Evolutionary conservation across 192 early-diverging fungal genomes (phyloP).

Genomic region (Lobosporangium transversale): DNA sequence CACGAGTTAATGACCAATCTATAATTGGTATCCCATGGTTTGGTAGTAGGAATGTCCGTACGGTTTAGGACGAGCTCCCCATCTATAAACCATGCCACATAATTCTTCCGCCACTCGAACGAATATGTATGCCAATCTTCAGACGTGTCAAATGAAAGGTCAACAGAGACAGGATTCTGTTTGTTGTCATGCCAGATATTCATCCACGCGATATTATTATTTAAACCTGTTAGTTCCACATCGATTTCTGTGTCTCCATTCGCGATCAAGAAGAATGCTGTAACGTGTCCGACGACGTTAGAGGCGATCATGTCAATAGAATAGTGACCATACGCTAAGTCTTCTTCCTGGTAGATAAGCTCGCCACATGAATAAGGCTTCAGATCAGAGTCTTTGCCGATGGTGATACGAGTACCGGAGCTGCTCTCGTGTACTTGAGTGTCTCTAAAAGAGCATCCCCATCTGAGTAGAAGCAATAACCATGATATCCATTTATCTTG

Average conservation of each 20-base stretch:
- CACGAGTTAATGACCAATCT: constrained; percentile 43
- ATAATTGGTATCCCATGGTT: constrained; percentile 21
- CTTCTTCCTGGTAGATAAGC: constrained; percentile 21
- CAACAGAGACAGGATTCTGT: constrained; percentile 38
- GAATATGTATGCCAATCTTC: constrained; percentile 38
- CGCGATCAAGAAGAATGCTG: constrained; percentile 46
- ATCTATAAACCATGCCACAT: constrained; percentile 36
- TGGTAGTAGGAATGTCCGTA: constrained; percentile 29
- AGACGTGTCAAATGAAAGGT: constrained; percentile 43
- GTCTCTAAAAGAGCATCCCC: constrained; percentile 45
- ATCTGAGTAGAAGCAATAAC: constrained; percentile 2
- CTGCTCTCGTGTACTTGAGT: constrained; percentile 17
- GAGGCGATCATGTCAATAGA: constrained; percentile 51
- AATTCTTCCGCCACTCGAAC: constrained; percentile 45
- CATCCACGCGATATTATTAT: constrained; percentile 42
- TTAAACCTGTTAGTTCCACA: constrained; percentile 43
- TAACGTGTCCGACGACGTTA: constrained; percentile 42
- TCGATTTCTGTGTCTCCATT: constrained; percentile 39
- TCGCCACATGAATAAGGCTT: constrained; percentile 48
- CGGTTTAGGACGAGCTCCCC: constrained; percentile 34
- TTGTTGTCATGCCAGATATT: constrained; percentile 36
- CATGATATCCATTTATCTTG: background rate
- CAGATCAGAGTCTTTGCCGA: constrained; percentile 38
- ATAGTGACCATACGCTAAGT: constrained; percentile 33
- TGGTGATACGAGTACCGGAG: constrained; percentile 32